Conservation (phyloP, 371 early-diverging fungal genomes). For the Saksenaea vasiformis region DNA sequence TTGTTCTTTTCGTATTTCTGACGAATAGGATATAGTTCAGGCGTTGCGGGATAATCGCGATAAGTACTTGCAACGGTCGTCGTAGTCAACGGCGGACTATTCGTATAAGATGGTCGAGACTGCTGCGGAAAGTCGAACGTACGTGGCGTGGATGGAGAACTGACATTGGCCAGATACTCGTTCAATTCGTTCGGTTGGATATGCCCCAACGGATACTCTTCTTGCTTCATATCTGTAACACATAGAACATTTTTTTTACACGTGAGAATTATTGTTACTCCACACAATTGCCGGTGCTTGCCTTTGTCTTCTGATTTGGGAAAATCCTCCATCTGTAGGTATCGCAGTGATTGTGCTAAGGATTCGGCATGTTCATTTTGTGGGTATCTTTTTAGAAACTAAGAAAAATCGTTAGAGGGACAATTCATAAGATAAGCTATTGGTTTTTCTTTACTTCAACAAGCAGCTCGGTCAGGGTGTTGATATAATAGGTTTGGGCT, state of each 20-base stretch:
- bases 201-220: not conserved
- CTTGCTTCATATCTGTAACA: not conserved
- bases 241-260: not conserved
- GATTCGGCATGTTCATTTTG: conserved; percentile 17
- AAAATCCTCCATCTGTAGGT: conserved; percentile 8
- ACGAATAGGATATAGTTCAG: not conserved
- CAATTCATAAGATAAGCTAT: not conserved
- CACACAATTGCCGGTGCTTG: not conserved
- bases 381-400: conserved; percentile 25
- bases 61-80: not conserved
- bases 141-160: not conserved
- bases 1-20: not conserved
- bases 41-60: not conserved
- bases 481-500: conserved; percentile 33
- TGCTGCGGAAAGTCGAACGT: not conserved
- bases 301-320: not conserved
- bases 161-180: not conserved
- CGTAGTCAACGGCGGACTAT: not conserved
- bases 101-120: not conserved
- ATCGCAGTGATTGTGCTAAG: conserved; percentile 13
- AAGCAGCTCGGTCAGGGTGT: conserved; percentile 26
- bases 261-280: not conserved
- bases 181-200: not conserved
- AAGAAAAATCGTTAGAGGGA: not conserved
- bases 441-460: conserved; percentile 18